Base-by-base conservation (phyloP, 2,329 filamentous ascomycete species). In the Beauveria rudraprayagi region DNA sequence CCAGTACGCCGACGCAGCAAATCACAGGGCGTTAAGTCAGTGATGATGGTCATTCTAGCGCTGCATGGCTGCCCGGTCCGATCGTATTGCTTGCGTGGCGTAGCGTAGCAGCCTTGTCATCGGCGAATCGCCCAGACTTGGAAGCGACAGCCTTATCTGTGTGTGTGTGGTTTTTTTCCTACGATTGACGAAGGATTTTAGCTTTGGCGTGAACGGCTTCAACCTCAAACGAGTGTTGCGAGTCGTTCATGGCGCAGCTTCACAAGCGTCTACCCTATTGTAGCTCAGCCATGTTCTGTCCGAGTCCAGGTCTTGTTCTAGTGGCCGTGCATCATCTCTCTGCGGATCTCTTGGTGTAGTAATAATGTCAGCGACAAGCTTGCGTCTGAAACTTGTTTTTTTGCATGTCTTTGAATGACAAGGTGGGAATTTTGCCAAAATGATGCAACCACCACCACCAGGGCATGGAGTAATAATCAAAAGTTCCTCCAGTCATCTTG, bases 1-100 rank as follows among this genome's bases (percentile, higher is more conserved):
- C 40, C 40, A 43, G n/a, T 44, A 24, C n/a, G 46, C 57, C 48
- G 40, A 51, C 14, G 24, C 17, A 53, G 48, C 41, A 28, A 60
- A 53, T 54, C 50, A 53, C 50, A 14, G 30, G 5, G 22, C n/a
- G n/a, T 43, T 34, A 48, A 17, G 24, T 30, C 10, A n/a, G 24
- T 50, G 47, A 50, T 50, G 26, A n/a, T 17, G 17, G 28, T 14
- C 5, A 16, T 22, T 46, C 28, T 10, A 44, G 37, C 19, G 26
- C 24, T 43, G 48, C 50, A 47, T 60, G 22, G 50, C 37, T 47
- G 57, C 57, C 50, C 44, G 24, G 37, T 7, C 34, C 19, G 17
- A 60, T 60, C 48, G 50, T 60, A 60, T 60, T 48, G 57, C 57
- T 43, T 60, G 51, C 57, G 50, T 19, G 37, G 56, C 57, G 50